phyloP scores from a whole-genome alignment of 495 filamentous ascomycete species.

The Terfezia boudieri region DNA sequence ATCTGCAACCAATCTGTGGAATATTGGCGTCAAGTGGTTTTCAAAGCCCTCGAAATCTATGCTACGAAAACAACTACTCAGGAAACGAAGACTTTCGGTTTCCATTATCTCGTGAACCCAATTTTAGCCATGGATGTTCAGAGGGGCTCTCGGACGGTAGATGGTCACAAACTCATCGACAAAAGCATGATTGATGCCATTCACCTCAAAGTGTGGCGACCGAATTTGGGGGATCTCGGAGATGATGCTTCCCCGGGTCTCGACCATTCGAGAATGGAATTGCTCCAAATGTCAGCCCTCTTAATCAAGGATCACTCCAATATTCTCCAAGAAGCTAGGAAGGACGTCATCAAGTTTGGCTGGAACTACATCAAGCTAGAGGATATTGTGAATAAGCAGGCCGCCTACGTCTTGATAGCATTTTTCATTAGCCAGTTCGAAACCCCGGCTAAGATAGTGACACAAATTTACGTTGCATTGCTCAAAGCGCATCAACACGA shows the following conservation, averaged over 20 bases:
- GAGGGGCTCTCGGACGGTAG: constrained; percentile 25
- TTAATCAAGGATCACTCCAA: constrained; percentile 79
- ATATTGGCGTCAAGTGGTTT: constrained; percentile 63
- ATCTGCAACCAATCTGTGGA: constrained; percentile 70
- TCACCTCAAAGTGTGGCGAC: constrained; percentile 83
- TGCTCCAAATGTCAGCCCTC: constrained; percentile 81
- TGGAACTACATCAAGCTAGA: constrained; percentile 97
- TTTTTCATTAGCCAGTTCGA: constrained; percentile 97
- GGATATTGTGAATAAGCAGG: constrained; percentile 97
- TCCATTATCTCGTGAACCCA: constrained; percentile 82
- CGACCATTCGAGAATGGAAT: constrained; percentile 88
- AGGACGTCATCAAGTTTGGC: constrained; percentile 96
- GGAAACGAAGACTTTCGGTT: constrained; percentile 77
- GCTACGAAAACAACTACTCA: constrained; percentile 53
- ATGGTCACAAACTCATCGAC: constrained; percentile 59
- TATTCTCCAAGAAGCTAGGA: constrained; percentile 70
- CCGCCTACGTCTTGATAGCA: constrained; percentile 85
- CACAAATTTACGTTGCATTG: constrained; percentile 77
- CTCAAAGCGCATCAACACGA: constrained; percentile 87
- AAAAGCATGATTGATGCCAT: constrained; percentile 74
- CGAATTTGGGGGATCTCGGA: constrained; percentile 55
- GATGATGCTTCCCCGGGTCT: constrained; percentile 73
- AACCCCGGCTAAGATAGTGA: constrained; percentile 84
- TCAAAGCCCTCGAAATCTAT: constrained; percentile 75
- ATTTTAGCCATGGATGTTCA: constrained; percentile 87